phyloP scores from a whole-genome alignment of 2,329 filamentous ascomycete genomes.

The Aspergillus sp. region DNA sequence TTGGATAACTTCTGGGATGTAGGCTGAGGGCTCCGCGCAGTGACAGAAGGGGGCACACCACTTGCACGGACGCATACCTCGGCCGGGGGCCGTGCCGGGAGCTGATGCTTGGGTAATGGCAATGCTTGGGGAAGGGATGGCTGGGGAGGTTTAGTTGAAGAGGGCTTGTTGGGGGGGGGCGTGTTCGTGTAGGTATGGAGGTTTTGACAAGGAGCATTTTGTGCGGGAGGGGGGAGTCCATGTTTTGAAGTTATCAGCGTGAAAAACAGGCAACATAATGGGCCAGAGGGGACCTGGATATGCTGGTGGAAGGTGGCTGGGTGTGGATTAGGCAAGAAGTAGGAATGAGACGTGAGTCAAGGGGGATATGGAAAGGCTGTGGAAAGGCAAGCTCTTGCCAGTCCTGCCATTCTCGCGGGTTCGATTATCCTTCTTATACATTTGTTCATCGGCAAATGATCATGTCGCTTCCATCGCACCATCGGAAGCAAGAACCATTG shows the following conservation, averaged over 20 bases:
- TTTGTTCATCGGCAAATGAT: neutral
- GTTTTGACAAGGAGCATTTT: slow-evolving; percentile 2
- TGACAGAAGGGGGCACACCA: slow-evolving; percentile 1
- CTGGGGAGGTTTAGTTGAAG: slow-evolving; percentile 5
- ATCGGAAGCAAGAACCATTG: neutral
- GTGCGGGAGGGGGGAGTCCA: slow-evolving; percentile 5
- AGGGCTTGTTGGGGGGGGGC: slow-evolving; percentile 2
- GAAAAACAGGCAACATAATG: slow-evolving; percentile 9
- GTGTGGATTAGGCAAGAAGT: neutral
- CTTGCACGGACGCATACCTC: slow-evolving; percentile 14
- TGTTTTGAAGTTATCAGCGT: slow-evolving; percentile 7
- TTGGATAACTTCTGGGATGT: slow-evolving; percentile 1
- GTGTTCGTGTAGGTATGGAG: neutral
- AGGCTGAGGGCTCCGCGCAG: neutral
- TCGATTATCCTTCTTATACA: slow-evolving; percentile 6
- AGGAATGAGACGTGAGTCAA: neutral
- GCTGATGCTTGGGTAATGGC: slow-evolving; percentile 11
- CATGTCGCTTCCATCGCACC: neutral
- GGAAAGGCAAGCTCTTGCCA: neutral
- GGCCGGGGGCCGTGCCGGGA: slow-evolving; percentile 14
- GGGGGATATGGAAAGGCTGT: neutral
- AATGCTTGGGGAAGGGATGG: slow-evolving; percentile 5
- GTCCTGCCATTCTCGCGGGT: neutral
- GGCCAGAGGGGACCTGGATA: neutral
- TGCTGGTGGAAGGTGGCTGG: neutral